Evolutionary conservation across 441 rosid genomes (phyloP).

Genomic region (Isatis lusitanica): DNA sequence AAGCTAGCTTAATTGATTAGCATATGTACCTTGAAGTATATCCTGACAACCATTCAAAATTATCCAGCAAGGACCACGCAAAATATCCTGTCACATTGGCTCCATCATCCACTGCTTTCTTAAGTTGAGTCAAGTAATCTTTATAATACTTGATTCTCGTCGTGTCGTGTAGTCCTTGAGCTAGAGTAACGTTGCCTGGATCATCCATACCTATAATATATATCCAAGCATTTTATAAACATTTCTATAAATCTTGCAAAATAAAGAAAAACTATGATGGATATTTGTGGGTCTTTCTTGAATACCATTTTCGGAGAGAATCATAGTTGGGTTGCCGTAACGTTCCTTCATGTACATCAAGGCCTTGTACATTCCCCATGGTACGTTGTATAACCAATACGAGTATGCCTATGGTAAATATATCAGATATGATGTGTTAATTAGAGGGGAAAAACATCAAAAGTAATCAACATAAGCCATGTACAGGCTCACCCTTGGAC

Average conservation of each 20-base stretch:
- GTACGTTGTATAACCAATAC: conserved; percentile 82
- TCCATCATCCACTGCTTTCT: conserved; percentile 82
- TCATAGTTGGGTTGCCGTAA: conserved; percentile 79
- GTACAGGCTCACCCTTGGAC: conserved; percentile 58
- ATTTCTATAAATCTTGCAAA: background rate
- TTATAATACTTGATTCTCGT: conserved; percentile 71
- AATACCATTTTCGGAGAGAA: conserved; percentile 86
- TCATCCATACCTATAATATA: conserved; percentile 78
- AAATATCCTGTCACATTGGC: conserved; percentile 84
- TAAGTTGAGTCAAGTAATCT: conserved; percentile 69
- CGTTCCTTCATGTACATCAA: conserved; percentile 79
- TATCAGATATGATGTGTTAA: background rate
- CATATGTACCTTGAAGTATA: conserved; percentile 80
- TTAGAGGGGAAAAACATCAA: background rate
- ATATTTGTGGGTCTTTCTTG: background rate
- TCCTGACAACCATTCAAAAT: conserved; percentile 89
- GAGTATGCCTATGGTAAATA: conserved; percentile 65
- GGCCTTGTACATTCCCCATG: conserved; percentile 94
- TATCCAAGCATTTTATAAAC: background rate
- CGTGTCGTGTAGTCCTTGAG: conserved; percentile 72
- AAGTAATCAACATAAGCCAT: background rate
- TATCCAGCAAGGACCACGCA: conserved; percentile 94
- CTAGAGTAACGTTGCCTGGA: conserved; percentile 70
- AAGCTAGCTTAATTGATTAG: background rate
- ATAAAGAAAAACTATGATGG: background rate